These are phyloP conservation scores for Globisporangium lucens DNA, from an alignment of 352 stramenopile genomes.

Conservation along the genomic window DNA sequence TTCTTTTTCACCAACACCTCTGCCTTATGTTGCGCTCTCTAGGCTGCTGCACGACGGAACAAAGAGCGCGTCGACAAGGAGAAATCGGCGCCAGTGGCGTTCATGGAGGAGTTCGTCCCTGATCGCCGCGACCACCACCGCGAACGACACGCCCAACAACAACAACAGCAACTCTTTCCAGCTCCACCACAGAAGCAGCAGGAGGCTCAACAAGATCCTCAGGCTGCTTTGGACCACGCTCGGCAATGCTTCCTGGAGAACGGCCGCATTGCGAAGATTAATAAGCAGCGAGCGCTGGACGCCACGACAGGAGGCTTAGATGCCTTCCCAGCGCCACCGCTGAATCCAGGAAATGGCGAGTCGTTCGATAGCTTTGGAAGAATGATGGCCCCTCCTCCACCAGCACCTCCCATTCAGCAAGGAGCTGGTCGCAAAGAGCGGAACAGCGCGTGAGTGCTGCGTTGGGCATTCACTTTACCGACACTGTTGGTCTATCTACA, in stretches of 20 bases:
- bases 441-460: constrained; percentile 6
- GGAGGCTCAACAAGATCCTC: background rate
- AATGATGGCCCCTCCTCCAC: background rate
- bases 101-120: constrained; percentile 17
- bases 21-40: background rate
- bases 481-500: background rate
- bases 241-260: constrained; percentile 26
- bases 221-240: constrained; percentile 8
- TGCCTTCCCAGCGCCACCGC: background rate
- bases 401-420: background rate
- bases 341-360: background rate
- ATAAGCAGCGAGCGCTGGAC: constrained; percentile 26
- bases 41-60: constrained; percentile 54
- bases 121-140: background rate
- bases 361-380: background rate
- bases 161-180: background rate
- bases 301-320: constrained; percentile 10
- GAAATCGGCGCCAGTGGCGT: constrained; percentile 21
- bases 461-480: background rate
- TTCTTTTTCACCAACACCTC: background rate
- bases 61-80: constrained; percentile 54
- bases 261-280: constrained; percentile 21
- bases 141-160: background rate
- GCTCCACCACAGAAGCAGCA: background rate
- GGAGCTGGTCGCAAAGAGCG: background rate